Conservation (phyloP, 768 basidiomycete species). For the Cytidiella melzeri region DNA sequence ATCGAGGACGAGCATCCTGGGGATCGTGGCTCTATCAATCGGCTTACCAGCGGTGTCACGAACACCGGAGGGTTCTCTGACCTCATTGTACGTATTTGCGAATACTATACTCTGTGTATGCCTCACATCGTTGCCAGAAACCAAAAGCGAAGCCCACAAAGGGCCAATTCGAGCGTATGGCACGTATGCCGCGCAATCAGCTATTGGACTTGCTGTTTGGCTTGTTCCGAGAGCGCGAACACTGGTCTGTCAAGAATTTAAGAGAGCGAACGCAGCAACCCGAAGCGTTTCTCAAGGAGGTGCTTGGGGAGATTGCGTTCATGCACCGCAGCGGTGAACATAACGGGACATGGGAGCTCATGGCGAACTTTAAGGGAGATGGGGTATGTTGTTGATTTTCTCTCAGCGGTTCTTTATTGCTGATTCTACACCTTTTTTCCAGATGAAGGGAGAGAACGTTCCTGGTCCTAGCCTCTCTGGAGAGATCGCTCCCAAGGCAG, state of each 20-base stretch:
- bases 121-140: slow-evolving; percentile 35
- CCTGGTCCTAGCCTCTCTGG: slow-evolving; percentile 19
- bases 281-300: slow-evolving; percentile 81
- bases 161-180: slow-evolving; percentile 79
- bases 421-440: slow-evolving; percentile 2
- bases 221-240: slow-evolving; percentile 71
- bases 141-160: slow-evolving; percentile 62
- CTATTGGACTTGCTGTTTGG: slow-evolving; percentile 78
- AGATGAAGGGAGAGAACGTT: slow-evolving; percentile 31
- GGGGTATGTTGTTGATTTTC: slow-evolving; percentile 32
- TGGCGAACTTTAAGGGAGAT: slow-evolving; percentile 62
- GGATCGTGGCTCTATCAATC: slow-evolving; percentile 69
- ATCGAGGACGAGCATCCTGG: slow-evolving; percentile 70
- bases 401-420: background rate
- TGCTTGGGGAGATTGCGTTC: slow-evolving; percentile 67
- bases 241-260: slow-evolving; percentile 74
- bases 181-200: slow-evolving; percentile 87
- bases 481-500: slow-evolving; percentile 40
- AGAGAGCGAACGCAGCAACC: slow-evolving; percentile 83
- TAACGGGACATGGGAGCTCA: slow-evolving; percentile 77
- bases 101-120: slow-evolving; percentile 3
- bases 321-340: slow-evolving; percentile 76
- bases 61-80: slow-evolving; percentile 56
- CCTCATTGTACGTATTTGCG: slow-evolving; percentile 48
- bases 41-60: slow-evolving; percentile 70